Evolutionary conservation across 805 yeast genomes (phyloP).

Genomic region (Kregervanrija fluxuum): DNA sequence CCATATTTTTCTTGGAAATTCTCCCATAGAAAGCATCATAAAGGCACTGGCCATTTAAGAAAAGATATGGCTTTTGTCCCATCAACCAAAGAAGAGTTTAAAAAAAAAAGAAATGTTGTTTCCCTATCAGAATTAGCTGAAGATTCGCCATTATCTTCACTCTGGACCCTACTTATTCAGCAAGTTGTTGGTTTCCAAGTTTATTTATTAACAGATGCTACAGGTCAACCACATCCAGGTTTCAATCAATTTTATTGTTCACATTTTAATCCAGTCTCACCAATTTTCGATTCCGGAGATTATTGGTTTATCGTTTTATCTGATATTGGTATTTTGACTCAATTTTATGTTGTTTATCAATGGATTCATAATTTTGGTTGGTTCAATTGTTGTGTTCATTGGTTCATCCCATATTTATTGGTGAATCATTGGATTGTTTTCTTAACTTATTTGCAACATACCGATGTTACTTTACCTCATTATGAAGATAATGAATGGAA

Average conservation of each 20-base stretch:
- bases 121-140: slow-evolving; percentile 39
- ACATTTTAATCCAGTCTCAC: slow-evolving; percentile 50
- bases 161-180: slow-evolving; percentile 39
- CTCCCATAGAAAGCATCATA: slow-evolving; percentile 55
- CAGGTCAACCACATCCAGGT: slow-evolving; percentile 46
- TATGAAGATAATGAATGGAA: slow-evolving; percentile 51
- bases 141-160: slow-evolving; percentile 47
- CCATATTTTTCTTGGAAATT: slow-evolving; percentile 61
- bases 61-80: slow-evolving; percentile 59
- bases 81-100: slow-evolving; percentile 39
- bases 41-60: slow-evolving; percentile 54
- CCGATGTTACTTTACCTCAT: slow-evolving; percentile 54
- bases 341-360: slow-evolving; percentile 39
- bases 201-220: slow-evolving; percentile 45
- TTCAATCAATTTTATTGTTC: slow-evolving; percentile 34
- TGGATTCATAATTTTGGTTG: slow-evolving; percentile 44
- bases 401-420: slow-evolving; percentile 53
- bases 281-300: slow-evolving; percentile 46
- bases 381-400: slow-evolving; percentile 44
- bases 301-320: slow-evolving; percentile 49
- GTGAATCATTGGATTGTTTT: slow-evolving; percentile 63
- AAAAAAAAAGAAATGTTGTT: slow-evolving; percentile 26
- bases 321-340: slow-evolving; percentile 46
- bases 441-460: slow-evolving; percentile 56
- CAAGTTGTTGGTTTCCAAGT: slow-evolving; percentile 50